phyloP scores from a whole-genome alignment of 1,284 basidiomycete genomes.

The Cryptococcus sp. region DNA sequence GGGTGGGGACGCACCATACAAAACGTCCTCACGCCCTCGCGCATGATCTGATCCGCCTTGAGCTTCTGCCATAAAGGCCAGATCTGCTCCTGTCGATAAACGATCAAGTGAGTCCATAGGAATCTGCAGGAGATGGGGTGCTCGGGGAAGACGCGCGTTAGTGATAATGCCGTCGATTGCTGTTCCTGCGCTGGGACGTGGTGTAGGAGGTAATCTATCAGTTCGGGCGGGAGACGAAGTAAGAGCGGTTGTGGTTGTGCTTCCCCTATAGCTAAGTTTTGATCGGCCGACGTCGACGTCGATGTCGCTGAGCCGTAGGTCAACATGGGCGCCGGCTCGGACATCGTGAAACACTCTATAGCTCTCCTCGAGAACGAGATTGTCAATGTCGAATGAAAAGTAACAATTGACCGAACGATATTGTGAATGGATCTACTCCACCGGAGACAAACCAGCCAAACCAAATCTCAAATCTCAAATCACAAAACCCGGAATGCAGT shows the following conservation, averaged over 20 bases:
- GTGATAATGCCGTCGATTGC: conserved; percentile 45
- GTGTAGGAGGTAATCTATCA: conserved; percentile 46
- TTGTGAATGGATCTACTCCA: too few species aligned
- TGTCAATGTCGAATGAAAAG: too few species aligned
- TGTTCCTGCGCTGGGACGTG: conserved; percentile 42
- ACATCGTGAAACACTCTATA: too few species aligned
- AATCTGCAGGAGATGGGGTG: conserved; percentile 33
- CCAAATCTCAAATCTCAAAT: too few species aligned
- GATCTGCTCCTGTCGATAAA: conserved; percentile 32
- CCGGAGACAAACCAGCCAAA: too few species aligned
- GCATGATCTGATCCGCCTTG: conserved; percentile 24
- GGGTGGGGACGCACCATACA: not conserved
- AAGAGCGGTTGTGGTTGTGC: conserved; percentile 9
- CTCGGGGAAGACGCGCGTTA: conserved; percentile 46
- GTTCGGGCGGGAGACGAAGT: conserved; percentile 46
- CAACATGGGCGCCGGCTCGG: too few species aligned
- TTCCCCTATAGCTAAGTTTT: too few species aligned
- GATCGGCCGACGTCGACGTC: too few species aligned
- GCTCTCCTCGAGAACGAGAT: too few species aligned
- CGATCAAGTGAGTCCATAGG: conserved; percentile 47
- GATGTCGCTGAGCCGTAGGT: too few species aligned
- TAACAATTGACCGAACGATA: too few species aligned
- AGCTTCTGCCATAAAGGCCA: conserved; percentile 39
- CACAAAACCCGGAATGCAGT: too few species aligned
- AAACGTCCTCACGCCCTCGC: conserved; percentile 33